phyloP scores from a whole-genome alignment of 2,329 filamentous ascomycete species.

The Neospermospora avenae region DNA sequence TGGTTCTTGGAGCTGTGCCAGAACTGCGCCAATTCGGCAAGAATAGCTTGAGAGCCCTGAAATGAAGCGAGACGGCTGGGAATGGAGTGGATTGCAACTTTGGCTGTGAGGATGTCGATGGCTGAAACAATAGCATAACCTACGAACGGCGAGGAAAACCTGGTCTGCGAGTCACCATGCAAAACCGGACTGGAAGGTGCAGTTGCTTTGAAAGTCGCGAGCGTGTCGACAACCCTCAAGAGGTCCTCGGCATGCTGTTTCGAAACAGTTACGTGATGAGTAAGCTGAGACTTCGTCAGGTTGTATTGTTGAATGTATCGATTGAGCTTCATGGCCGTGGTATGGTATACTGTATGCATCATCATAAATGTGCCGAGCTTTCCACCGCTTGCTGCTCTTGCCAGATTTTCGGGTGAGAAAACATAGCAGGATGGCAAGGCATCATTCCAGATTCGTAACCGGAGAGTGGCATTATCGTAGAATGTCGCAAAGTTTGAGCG shows the following conservation, averaged over 20 bases:
- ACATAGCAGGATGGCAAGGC: slow-evolving; percentile 53
- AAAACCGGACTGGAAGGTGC: slow-evolving; percentile 1
- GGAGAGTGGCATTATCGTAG: slow-evolving; percentile 48
- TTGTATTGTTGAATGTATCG: slow-evolving; percentile 50
- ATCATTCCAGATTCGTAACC: slow-evolving; percentile 55
- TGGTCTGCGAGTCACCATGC: neutral
- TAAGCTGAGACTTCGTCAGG: slow-evolving; percentile 41
- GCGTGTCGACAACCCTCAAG: slow-evolving; percentile 44
- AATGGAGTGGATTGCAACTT: slow-evolving; percentile 50
- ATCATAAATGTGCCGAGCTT: slow-evolving; percentile 58
- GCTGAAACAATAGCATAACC: slow-evolving; percentile 61
- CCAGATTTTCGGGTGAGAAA: slow-evolving; percentile 55
- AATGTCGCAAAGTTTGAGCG: slow-evolving; percentile 44
- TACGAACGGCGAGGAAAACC: slow-evolving; percentile 56
- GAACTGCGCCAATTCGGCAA: slow-evolving; percentile 53
- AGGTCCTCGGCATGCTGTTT: slow-evolving; percentile 51
- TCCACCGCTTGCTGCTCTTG: slow-evolving; percentile 49
- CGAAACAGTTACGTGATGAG: slow-evolving; percentile 46
- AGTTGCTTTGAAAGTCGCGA: slow-evolving; percentile 38
- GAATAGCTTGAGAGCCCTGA: slow-evolving; percentile 47
- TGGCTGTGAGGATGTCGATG: slow-evolving; percentile 63
- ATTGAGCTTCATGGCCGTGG: slow-evolving; percentile 61
- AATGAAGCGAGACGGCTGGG: slow-evolving; percentile 52
- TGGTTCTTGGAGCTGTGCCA: slow-evolving; percentile 59
- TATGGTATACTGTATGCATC: slow-evolving; percentile 65